These are phyloP conservation scores for Centaurea solstitialis DNA, from an alignment of 129 eudicot species.

Conservation along the genomic window DNA sequence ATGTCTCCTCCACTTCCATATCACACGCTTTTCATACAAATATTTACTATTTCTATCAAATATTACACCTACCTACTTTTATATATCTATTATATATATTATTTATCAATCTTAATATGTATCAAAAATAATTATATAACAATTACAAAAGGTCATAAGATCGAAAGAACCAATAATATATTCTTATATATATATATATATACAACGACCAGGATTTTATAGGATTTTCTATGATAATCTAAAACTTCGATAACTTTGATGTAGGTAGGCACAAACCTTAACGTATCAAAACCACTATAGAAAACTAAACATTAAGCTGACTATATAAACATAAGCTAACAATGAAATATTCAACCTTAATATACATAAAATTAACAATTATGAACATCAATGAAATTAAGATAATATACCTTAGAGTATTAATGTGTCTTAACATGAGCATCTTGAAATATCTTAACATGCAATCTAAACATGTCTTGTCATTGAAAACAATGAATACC, in stretches of 20 bases:
- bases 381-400: too few relatives aligned
- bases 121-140: too few relatives aligned
- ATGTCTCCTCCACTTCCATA: slow-evolving; percentile 37
- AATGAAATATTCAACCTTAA: not conserved
- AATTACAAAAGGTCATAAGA: too few relatives aligned
- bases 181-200: too few relatives aligned
- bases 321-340: not conserved
- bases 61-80: too few relatives aligned
- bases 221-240: not conserved
- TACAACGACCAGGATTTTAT: not conserved
- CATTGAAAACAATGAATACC: not conserved
- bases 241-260: not conserved
- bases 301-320: too few relatives aligned
- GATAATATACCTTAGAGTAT: not conserved
- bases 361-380: not conserved
- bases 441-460: not conserved
- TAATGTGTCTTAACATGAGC: not conserved
- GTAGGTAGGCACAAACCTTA: too few relatives aligned
- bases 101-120: too few relatives aligned
- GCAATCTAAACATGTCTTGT: not conserved
- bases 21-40: slow-evolving; percentile 26
- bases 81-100: too few relatives aligned
- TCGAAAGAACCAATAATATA: too few relatives aligned
- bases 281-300: not conserved
- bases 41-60: not conserved